phyloP scores from a whole-genome alignment of 345 rosid genomes.

The Arabidopsis suecica region DNA sequence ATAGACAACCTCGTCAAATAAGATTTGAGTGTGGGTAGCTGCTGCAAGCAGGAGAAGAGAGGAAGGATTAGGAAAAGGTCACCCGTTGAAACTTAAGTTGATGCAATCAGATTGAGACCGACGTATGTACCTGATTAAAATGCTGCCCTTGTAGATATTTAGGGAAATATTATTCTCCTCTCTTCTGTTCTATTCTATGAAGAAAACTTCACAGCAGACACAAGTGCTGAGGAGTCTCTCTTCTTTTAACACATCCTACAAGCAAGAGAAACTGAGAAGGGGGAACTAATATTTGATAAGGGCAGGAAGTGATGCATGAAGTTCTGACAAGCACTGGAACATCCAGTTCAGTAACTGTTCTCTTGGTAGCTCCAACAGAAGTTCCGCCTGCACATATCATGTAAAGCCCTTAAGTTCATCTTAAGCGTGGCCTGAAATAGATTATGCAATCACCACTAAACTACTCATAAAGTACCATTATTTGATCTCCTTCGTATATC shows the following conservation, averaged over 20 bases:
- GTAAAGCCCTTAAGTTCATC: constrained; percentile 21
- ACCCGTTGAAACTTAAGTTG: constrained; percentile 11
- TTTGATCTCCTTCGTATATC: constrained; percentile 66
- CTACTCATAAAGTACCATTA: constrained; percentile 60
- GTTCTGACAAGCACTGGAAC: constrained; percentile 89
- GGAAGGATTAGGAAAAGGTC: constrained; percentile 6
- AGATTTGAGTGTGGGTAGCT: constrained; percentile 18
- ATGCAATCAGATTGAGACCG: constrained; percentile 23
- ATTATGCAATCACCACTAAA: constrained; percentile 14
- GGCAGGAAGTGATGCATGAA: constrained; percentile 80
- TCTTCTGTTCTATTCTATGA: constrained; percentile 6
- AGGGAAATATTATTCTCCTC: constrained; percentile 16
- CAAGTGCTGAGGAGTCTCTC: constrained; percentile 16
- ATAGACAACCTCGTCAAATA: constrained; percentile 3
- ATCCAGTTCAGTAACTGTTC: constrained; percentile 92
- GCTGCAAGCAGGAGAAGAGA: constrained; percentile 28
- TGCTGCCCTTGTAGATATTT: constrained; percentile 13
- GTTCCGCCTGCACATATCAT: constrained; percentile 76
- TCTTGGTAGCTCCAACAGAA: constrained; percentile 88
- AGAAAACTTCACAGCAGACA: constrained; percentile 28
- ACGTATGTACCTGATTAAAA: constrained; percentile 25
- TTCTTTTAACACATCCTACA: constrained; percentile 34
- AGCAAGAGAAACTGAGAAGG: constrained; percentile 21
- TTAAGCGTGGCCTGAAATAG: constrained; percentile 10
- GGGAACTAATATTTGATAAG: constrained; percentile 71